These are phyloP conservation scores for Vitis hybrid DNA, from an alignment of 177 flowering plant species.

Conservation along the genomic window DNA sequence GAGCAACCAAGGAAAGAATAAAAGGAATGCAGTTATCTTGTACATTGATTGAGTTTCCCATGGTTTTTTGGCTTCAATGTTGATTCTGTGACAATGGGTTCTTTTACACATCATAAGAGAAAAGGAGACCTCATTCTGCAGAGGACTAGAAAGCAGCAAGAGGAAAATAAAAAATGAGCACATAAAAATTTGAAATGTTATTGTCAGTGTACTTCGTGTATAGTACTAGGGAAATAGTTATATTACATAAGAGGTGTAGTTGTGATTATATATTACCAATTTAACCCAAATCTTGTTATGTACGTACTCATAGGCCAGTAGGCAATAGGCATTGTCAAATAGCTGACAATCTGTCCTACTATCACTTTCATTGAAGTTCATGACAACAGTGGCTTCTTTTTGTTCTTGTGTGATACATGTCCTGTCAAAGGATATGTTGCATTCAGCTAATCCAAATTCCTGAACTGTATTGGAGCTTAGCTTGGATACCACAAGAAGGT, in stretches of 20 bases:
- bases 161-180: neutral
- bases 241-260: too few relatives aligned
- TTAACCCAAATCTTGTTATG: too few relatives aligned
- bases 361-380: neutral
- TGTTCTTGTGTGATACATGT: neutral
- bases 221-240: too few relatives aligned
- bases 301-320: too few relatives aligned
- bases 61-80: neutral
- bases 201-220: neutral
- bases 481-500: too few relatives aligned
- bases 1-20: neutral
- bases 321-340: too few relatives aligned
- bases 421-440: neutral
- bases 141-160: neutral
- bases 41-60: neutral
- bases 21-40: neutral
- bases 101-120: neutral
- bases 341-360: too few relatives aligned
- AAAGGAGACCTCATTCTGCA: neutral
- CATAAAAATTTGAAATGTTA: neutral
- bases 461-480: neutral
- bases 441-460: neutral
- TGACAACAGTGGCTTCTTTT: neutral
- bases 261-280: too few relatives aligned
- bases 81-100: neutral